phyloP scores from a whole-genome alignment of 257 asterid genomes.

The Przewalskia tangutica region DNA sequence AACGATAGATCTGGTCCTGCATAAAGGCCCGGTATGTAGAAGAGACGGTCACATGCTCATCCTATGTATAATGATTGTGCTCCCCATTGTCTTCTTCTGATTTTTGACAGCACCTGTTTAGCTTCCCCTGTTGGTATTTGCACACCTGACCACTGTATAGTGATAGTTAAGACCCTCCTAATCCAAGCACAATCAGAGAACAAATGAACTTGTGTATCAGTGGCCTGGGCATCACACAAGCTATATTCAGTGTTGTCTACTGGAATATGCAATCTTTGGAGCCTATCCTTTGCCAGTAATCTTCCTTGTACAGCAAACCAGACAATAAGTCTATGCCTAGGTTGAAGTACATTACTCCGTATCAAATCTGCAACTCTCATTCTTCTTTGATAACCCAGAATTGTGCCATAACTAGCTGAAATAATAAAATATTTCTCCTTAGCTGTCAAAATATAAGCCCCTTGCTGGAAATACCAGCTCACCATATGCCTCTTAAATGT shows the following conservation, averaged over 20 bases:
- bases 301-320: background rate
- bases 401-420: background rate
- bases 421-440: no score
- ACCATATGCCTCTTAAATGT: no score
- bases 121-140: background rate
- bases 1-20: no score
- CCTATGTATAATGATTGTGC: no score
- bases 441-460: no score
- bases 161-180: background rate
- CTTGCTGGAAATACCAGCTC: no score
- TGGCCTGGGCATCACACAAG: background rate
- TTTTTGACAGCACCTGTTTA: background rate
- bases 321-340: background rate
- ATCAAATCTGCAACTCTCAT: no score
- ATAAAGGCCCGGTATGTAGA: no score
- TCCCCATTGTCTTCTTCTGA: background rate
- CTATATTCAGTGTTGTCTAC: background rate
- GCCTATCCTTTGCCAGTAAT: background rate
- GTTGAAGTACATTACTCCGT: no score
- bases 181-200: background rate
- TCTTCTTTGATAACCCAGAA: no score
- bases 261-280: no score
- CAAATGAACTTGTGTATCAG: background rate
- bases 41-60: no score
- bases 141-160: background rate